Evolutionary conservation across 108 stramenopile species (phyloP).

Genomic region (Ochromonas danica): DNA sequence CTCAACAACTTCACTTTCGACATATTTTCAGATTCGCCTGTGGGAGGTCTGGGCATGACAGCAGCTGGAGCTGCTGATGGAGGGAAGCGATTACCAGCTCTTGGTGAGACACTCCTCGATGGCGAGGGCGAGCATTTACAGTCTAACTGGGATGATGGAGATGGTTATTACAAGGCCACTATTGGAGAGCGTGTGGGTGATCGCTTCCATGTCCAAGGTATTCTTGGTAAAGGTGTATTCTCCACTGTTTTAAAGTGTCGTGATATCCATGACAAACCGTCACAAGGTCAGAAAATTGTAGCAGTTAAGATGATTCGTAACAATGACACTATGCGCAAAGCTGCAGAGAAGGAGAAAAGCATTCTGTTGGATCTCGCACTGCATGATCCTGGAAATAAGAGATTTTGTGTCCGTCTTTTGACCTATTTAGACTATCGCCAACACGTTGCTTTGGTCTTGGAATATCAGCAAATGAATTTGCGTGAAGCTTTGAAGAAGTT

Average conservation of each 20-base stretch:
- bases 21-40: neutral
- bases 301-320: slow-evolving; percentile 93
- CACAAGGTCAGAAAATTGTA: slow-evolving; percentile 58
- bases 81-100: neutral
- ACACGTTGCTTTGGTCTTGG: slow-evolving; percentile 78
- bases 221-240: slow-evolving; percentile 94
- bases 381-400: slow-evolving; percentile 43
- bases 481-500: slow-evolving; percentile 80
- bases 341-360: slow-evolving; percentile 54
- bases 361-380: slow-evolving; percentile 46
- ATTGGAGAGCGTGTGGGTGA: slow-evolving; percentile 73
- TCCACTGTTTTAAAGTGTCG: slow-evolving; percentile 80
- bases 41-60: neutral
- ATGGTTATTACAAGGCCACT: slow-evolving; percentile 92
- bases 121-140: slow-evolving; percentile 11
- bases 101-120: neutral
- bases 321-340: slow-evolving; percentile 97
- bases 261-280: slow-evolving; percentile 51
- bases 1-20: neutral
- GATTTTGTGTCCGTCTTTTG: slow-evolving; percentile 56
- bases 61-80: neutral
- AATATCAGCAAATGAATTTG: slow-evolving; percentile 75
- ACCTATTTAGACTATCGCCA: slow-evolving; percentile 63
- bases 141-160: slow-evolving; percentile 82
- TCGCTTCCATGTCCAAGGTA: slow-evolving; percentile 74